These are phyloP conservation scores for Colletotrichum brevisporum DNA, from an alignment of 2,329 filamentous ascomycete genomes.

Conservation along the genomic window DNA sequence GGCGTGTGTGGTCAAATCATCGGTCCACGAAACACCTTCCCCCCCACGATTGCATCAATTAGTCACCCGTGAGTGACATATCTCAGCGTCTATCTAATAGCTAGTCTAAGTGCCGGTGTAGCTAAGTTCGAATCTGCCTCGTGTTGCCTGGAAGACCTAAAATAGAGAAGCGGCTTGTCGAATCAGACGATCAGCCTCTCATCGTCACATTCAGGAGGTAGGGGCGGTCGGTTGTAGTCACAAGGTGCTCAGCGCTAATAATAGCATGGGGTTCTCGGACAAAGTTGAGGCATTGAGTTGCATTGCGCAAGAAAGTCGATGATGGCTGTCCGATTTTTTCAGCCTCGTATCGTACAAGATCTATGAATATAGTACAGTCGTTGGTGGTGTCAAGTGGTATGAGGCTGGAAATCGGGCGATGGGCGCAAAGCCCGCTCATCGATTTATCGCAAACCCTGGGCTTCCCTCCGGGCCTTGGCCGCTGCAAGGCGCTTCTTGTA, in stretches of 20 bases:
- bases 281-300: neutral
- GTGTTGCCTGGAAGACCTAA: slow-evolving; percentile 1
- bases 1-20: neutral
- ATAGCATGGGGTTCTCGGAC: neutral
- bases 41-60: neutral
- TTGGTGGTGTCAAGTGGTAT: slow-evolving; percentile 35
- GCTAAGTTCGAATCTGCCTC: neutral
- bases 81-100: neutral
- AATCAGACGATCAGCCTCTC: slow-evolving; percentile 18
- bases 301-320: slow-evolving; percentile 14
- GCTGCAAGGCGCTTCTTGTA: slow-evolving; percentile 88
- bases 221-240: neutral
- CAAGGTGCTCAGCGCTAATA: slow-evolving; percentile 12
- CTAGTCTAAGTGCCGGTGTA: neutral
- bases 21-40: neutral
- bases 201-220: neutral
- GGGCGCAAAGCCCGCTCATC: slow-evolving; percentile 1
- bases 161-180: neutral
- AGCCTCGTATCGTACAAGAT: slow-evolving; percentile 40
- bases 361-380: slow-evolving; percentile 39
- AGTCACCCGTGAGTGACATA: neutral
- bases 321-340: slow-evolving; percentile 24
- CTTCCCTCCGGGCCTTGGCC: slow-evolving; percentile 76
- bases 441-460: slow-evolving; percentile 47
- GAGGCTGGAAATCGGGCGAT: slow-evolving; percentile 29